Conservation (phyloP, 805 yeast genomes). For the Saccharomyces kudriavzevii region DNA sequence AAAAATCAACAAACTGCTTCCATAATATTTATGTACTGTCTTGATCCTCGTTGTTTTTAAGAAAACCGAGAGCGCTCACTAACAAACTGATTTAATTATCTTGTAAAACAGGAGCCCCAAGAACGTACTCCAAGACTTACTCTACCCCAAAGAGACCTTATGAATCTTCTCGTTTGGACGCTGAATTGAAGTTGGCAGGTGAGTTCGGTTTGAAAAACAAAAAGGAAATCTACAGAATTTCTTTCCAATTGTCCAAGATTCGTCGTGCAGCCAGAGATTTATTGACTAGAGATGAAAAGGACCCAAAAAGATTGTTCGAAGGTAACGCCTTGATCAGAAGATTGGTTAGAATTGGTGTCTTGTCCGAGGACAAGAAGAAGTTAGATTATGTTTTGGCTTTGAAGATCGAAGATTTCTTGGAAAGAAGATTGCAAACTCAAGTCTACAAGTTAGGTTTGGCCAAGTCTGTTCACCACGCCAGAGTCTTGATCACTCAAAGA, state of each 20-base stretch:
- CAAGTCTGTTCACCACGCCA: slow-evolving; percentile 99
- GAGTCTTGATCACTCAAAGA: slow-evolving; percentile 97
- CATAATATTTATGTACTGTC: neutral
- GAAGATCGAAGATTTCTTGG: slow-evolving; percentile 97
- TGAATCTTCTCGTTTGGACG: slow-evolving; percentile 98
- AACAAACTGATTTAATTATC: slow-evolving; percentile 6
- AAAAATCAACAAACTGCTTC: neutral
- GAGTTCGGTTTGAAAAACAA: slow-evolving; percentile 99
- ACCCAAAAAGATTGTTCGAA: slow-evolving; percentile 99
- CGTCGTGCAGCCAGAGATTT: slow-evolving; percentile 99
- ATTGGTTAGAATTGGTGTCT: slow-evolving; percentile 97
- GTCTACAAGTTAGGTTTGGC: slow-evolving; percentile 99
- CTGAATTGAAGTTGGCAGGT: slow-evolving; percentile 98
- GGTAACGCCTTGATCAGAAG: slow-evolving; percentile 99
- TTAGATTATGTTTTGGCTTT: slow-evolving; percentile 99
- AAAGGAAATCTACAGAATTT: slow-evolving; percentile 99
- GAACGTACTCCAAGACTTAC: slow-evolving; percentile 99
- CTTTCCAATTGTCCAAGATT: slow-evolving; percentile 97
- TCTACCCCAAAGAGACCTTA: slow-evolving; percentile 98
- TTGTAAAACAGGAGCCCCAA: slow-evolving; percentile 74
- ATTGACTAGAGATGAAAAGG: slow-evolving; percentile 99
- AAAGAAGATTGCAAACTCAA: slow-evolving; percentile 99
- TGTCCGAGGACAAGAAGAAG: slow-evolving; percentile 98
- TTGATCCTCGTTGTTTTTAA: neutral
- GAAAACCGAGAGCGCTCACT: slow-evolving; percentile 5